Conservation (phyloP, 208 protist species). For the Leishmania turanica region DNA sequence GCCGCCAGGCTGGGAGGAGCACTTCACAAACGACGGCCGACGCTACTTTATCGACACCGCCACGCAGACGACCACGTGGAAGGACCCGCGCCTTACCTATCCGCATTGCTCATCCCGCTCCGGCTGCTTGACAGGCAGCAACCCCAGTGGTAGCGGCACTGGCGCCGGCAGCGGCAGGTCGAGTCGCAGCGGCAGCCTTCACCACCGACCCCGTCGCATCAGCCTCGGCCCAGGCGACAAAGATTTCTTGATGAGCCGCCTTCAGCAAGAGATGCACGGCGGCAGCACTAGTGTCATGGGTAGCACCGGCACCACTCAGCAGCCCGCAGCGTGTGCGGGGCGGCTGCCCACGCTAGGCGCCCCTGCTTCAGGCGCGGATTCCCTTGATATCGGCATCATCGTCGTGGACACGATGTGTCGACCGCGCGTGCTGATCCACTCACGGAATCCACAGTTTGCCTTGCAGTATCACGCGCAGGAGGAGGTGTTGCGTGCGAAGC, state of each 20-base stretch:
- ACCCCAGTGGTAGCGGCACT: slow-evolving; percentile 2
- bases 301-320: not conserved
- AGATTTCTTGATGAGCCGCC: slow-evolving; percentile 44
- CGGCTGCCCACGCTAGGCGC: not conserved
- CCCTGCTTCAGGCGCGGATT: slow-evolving; percentile 2
- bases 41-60: slow-evolving; percentile 75
- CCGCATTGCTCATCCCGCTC: slow-evolving; percentile 20
- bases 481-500: slow-evolving; percentile 21
- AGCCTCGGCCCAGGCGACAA: slow-evolving; percentile 47
- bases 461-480: slow-evolving; percentile 38
- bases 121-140: slow-evolving; percentile 11
- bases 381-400: slow-evolving; percentile 54
- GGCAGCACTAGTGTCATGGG: not conserved
- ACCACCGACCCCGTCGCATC: slow-evolving; percentile 40
- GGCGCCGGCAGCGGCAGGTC: not conserved
- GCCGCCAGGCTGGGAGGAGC: slow-evolving; percentile 75
- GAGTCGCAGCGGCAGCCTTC: slow-evolving; percentile 3
- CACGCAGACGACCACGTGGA: slow-evolving; percentile 62
- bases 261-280: slow-evolving; percentile 41
- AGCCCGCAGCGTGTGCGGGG: not conserved
- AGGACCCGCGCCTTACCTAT: slow-evolving; percentile 55
- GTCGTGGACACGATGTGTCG: slow-evolving; percentile 57
- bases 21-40: slow-evolving; percentile 76
- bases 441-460: slow-evolving; percentile 34
- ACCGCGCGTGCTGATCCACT: slow-evolving; percentile 54